Conservation (phyloP, 306 rosid species). For the Dalbergia oliveri region DNA sequence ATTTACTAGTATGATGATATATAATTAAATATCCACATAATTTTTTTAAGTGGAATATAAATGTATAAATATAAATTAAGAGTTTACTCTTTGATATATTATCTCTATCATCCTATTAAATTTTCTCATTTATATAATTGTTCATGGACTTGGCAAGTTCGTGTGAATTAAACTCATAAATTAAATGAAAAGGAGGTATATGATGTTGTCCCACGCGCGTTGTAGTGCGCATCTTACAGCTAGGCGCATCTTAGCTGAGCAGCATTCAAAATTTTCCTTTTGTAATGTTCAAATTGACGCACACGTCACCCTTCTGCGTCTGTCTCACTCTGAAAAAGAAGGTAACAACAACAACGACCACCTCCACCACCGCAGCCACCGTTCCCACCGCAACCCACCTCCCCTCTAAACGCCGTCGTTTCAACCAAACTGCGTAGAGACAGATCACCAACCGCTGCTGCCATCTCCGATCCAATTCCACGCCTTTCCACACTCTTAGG, state of each 20-base stretch:
- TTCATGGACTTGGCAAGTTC: too few relatives aligned
- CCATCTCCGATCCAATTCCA: slow-evolving; percentile 37
- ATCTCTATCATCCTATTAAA: too few relatives aligned
- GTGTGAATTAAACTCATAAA: too few relatives aligned
- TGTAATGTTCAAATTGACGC: slow-evolving; percentile 15
- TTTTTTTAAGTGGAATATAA: too few relatives aligned
- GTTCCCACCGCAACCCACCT: slow-evolving; percentile 38
- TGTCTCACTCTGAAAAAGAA: slow-evolving; percentile 52
- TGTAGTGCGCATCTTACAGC: neutral
- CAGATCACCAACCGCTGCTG: slow-evolving; percentile 17
- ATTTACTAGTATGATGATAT: too few relatives aligned
- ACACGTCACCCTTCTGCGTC: slow-evolving; percentile 51
- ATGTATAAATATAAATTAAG: too few relatives aligned
- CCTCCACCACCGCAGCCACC: slow-evolving; percentile 11
- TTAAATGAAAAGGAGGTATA: too few relatives aligned
- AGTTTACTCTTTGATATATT: too few relatives aligned
- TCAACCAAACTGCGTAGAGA: slow-evolving; percentile 31
- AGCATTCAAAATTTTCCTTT: neutral
- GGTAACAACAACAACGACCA: slow-evolving; percentile 47
- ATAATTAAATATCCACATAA: too few relatives aligned
- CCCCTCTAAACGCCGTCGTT: slow-evolving; percentile 46
- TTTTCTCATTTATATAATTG: too few relatives aligned
- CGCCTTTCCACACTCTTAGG: neutral
- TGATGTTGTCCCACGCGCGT: neutral
- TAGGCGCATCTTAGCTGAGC: slow-evolving; percentile 37